A percentile compares a stretch with the other conserved stretches of the same genome.
These are phyloP conservation scores for Nakazawaea wyomingensis DNA, from an alignment of 805 yeast genomes.

Conservation along the genomic window DNA sequence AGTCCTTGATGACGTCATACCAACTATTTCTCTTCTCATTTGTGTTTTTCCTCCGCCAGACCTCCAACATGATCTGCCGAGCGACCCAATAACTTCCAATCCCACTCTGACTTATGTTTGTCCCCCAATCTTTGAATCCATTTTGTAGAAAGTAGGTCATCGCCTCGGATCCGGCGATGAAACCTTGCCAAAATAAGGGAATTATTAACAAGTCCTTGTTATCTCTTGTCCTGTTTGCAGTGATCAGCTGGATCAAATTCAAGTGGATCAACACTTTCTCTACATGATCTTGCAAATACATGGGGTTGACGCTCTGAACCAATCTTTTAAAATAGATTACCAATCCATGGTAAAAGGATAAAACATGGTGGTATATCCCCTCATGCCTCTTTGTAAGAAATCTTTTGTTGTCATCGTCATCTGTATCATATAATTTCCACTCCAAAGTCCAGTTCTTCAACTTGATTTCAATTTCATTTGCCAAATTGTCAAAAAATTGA, in stretches of 20 bases:
- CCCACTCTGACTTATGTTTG: constrained; percentile 52
- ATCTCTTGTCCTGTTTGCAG: constrained; percentile 28
- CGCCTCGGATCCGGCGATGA: constrained; percentile 82
- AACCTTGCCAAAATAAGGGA: constrained; percentile 87
- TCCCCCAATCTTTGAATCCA: constrained; percentile 71
- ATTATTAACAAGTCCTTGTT: constrained; percentile 52
- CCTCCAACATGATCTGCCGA: constrained; percentile 78
- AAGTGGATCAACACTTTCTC: constrained; percentile 57
- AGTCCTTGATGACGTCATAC: constrained; percentile 74
- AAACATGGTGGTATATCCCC: constrained; percentile 73
- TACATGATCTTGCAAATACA: constrained; percentile 57
- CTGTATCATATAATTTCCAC: constrained; percentile 51
- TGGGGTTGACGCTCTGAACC: constrained; percentile 50
- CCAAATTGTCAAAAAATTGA: constrained; percentile 26
- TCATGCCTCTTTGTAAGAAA: constrained; percentile 55
- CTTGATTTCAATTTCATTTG: constrained; percentile 41
- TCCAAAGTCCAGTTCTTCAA: constrained; percentile 67
- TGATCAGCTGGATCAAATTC: constrained; percentile 54
- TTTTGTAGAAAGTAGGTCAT: constrained; percentile 50
- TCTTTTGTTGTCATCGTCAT: constrained; percentile 20
- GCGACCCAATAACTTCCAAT: constrained; percentile 85
- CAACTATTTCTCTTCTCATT: constrained; percentile 60
- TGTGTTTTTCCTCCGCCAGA: constrained; percentile 69
- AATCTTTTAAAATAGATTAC: constrained; percentile 67
- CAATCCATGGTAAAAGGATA: constrained; percentile 72